phyloP scores from a whole-genome alignment of 2,329 filamentous ascomycete species.

The Colletotrichum sp. region DNA sequence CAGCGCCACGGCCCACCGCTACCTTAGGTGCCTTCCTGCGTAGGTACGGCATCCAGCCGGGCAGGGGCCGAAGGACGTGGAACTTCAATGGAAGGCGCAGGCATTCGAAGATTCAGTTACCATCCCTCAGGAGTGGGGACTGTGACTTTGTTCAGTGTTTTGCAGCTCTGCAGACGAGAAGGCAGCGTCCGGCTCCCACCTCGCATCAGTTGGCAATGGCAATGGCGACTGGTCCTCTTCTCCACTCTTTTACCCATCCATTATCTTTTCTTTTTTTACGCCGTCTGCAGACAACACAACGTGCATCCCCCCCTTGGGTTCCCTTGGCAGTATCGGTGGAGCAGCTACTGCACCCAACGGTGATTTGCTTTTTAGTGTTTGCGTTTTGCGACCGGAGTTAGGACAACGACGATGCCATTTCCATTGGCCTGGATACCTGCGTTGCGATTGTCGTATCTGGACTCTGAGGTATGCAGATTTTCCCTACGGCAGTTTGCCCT shows the following conservation, averaged over 20 bases:
- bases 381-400: not conserved
- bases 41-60: not conserved
- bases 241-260: not conserved
- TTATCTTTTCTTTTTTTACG: not conserved
- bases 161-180: not conserved
- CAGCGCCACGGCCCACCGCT: not conserved
- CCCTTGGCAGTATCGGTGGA: not conserved
- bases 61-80: not conserved
- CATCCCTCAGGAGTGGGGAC: not conserved
- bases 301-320: not conserved
- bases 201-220: not conserved
- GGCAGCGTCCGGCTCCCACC: not conserved
- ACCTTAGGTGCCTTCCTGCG: not conserved
- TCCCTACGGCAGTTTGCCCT: not conserved
- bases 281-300: conserved; percentile 1
- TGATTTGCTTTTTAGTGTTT: conserved; percentile 6
- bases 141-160: not conserved
- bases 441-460: not conserved
- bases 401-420: not conserved
- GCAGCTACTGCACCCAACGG: not conserved
- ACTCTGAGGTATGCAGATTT: not conserved
- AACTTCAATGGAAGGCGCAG: not conserved
- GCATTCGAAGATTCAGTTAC: not conserved
- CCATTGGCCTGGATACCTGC: not conserved
- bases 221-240: not conserved